Evolutionary conservation across 768 basidiomycete genomes (phyloP), one percentile per base, ranked within the genome.

Genomic region (Lentinula sp.): DNA sequence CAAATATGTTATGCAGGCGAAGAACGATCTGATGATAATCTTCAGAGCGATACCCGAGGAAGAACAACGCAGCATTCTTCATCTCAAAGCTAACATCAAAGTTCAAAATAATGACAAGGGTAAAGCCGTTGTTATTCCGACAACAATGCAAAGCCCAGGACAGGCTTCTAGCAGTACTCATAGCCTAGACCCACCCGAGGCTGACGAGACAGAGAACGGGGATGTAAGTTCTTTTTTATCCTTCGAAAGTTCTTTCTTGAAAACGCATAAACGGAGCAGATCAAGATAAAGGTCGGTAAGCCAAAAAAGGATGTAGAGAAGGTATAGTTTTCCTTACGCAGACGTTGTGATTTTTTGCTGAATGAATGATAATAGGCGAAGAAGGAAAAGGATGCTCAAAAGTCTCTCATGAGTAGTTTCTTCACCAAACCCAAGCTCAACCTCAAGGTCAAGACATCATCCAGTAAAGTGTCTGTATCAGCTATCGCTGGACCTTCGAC

Each of bases 341-440:
- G 23, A 9, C 20, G 20, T 12, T 59, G 28, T 36, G 18, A 1
- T 36, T 4, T 4, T 61, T 32, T 9, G 20, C 45, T 48, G 28
- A 35, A 49, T 32, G 12, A 10, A 45, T 35, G 5, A 5, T 42
- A 8, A 12, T 37, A 83, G 68, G 87, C 89, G 66, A 86, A 82
- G 75, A 90, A 85, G 70, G 82, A 82, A 63, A 83, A 85, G 61
- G 86, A 89, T 65, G 83, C 84, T 2, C 83, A 87, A 56, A 81
- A 83, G 35, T 86, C 85, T 7, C 73, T 91, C 12, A 85, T 96
- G 85, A 81, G 83, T 0, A 88, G 74, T 68, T 95, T 93, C 76
- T 92, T 95, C 70, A 77, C 81, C 35, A 91, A 90, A 68, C 70
- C 82, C 8, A 84, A 83, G n/a, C 48, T 73, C 13, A 63, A 68